phyloP scores from a whole-genome alignment of 441 rosid species.

The Corymbia citriodora region DNA sequence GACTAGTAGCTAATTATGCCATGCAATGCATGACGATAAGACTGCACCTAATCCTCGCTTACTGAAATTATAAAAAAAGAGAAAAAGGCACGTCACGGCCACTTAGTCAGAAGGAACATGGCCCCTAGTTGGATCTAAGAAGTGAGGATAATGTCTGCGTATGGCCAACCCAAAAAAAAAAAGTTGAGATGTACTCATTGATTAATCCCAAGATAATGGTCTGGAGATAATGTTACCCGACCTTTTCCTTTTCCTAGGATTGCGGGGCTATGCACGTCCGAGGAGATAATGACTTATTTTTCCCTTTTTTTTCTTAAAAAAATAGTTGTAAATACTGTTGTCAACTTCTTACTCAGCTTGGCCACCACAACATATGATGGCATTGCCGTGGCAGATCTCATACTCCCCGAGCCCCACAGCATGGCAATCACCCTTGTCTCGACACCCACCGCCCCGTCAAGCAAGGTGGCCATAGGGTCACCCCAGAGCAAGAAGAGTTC shows the following conservation, averaged over 20 bases:
- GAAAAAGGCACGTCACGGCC: not conserved
- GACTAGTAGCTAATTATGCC: not conserved
- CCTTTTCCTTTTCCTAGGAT: not conserved
- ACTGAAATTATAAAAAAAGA: not conserved
- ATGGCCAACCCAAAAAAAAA: not conserved
- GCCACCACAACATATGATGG: not conserved
- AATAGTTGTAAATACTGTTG: not conserved
- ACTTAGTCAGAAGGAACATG: not conserved
- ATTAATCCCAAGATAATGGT: not conserved
- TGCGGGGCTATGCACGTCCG: not conserved
- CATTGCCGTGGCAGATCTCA: not conserved
- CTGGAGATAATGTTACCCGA: not conserved
- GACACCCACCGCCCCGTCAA: not conserved
- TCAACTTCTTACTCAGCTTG: fast-evolving
- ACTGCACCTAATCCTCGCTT: not conserved
- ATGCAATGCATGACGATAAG: not conserved
- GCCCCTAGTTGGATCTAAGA: not conserved
- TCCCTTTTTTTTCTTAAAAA: not conserved
- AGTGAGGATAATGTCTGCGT: not conserved
- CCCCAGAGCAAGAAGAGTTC: not conserved
- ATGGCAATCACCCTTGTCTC: not conserved
- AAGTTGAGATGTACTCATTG: not conserved
- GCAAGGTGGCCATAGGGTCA: not conserved
- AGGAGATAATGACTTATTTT: not conserved
- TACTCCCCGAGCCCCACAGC: not conserved